These are phyloP conservation scores for Millerozyma acaciae DNA, from an alignment of 805 yeast genomes.

Conservation along the genomic window DNA sequence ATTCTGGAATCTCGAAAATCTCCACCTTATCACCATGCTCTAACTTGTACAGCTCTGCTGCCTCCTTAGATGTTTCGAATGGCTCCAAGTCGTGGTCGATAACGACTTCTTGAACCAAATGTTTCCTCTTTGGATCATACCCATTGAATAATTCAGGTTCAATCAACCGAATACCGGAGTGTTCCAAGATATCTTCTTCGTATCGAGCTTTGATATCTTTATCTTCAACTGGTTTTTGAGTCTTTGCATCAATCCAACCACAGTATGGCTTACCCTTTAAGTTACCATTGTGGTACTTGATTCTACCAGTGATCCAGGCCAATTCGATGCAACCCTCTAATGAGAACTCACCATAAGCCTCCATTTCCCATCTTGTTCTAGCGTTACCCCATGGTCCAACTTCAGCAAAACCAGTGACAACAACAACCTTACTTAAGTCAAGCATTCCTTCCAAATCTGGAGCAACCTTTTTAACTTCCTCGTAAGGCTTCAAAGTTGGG, in stretches of 20 bases:
- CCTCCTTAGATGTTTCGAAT: slow-evolving; percentile 90
- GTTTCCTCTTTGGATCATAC: slow-evolving; percentile 92
- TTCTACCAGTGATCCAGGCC: slow-evolving; percentile 99
- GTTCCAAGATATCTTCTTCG: slow-evolving; percentile 83
- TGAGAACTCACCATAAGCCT: slow-evolving; percentile 89
- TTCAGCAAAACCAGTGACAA: slow-evolving; percentile 96
- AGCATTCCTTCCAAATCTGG: slow-evolving; percentile 84
- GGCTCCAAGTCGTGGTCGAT: slow-evolving; percentile 96
- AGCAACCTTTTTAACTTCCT: slow-evolving; percentile 62
- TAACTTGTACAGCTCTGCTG: slow-evolving; percentile 89
- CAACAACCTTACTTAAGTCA: slow-evolving; percentile 88
- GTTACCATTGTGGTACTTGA: slow-evolving; percentile 90
- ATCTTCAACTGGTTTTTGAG: slow-evolving; percentile 90
- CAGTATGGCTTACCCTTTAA: slow-evolving; percentile 86
- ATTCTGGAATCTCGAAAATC: slow-evolving; percentile 79
- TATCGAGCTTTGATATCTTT: slow-evolving; percentile 89
- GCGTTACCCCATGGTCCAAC: slow-evolving; percentile 99
- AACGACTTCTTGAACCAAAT: slow-evolving; percentile 90
- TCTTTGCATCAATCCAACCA: slow-evolving; percentile 97
- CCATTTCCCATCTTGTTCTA: slow-evolving; percentile 99
- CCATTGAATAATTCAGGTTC: slow-evolving; percentile 95
- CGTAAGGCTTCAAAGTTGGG: slow-evolving; percentile 81
- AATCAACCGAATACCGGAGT: slow-evolving; percentile 93
- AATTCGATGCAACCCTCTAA: slow-evolving; percentile 97
- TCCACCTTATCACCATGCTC: slow-evolving; percentile 95